phyloP scores from a whole-genome alignment of 108 stramenopile species.

The Nitzschia sp. region DNA sequence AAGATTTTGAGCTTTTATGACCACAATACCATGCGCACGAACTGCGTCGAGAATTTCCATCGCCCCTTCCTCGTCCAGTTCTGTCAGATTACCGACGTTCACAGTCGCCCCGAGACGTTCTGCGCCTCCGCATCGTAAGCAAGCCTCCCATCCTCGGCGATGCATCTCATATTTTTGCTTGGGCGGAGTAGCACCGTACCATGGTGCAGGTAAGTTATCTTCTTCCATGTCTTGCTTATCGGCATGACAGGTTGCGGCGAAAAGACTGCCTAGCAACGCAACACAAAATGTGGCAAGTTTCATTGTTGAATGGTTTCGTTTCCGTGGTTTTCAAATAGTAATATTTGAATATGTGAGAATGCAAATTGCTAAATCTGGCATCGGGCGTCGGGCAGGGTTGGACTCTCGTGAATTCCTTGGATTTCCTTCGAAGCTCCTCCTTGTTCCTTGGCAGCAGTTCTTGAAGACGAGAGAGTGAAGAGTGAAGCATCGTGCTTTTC shows the following conservation, averaged over 20 bases:
- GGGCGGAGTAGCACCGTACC: not conserved
- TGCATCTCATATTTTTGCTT: constrained; percentile 1
- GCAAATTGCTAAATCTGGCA: too few relatives aligned
- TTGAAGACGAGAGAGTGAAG: too few relatives aligned
- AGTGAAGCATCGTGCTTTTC: too few relatives aligned
- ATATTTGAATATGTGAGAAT: too few relatives aligned
- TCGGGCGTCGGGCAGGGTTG: too few relatives aligned
- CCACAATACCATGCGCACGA: not conserved
- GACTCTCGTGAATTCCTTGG: too few relatives aligned
- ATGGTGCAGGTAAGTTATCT: constrained; percentile 1
- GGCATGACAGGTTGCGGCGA: not conserved
- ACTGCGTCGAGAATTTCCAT: not conserved
- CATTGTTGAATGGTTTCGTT: not conserved
- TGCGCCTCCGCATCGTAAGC: not conserved
- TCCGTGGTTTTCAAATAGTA: too few relatives aligned
- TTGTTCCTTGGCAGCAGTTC: too few relatives aligned
- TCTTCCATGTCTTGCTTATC: not conserved
- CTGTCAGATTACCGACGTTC: not conserved
- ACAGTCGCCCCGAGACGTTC: not conserved
- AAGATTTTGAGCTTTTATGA: constrained; percentile 1
- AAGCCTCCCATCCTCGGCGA: not conserved
- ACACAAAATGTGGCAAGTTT: not conserved
- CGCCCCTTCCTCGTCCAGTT: not conserved
- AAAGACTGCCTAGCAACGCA: not conserved
- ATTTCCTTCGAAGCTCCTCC: too few relatives aligned